Evolutionary conservation across 1,284 basidiomycete genomes (phyloP), one percentile per base, ranked within the genome.

Genomic region (Acaromyces ingoldii): DNA sequence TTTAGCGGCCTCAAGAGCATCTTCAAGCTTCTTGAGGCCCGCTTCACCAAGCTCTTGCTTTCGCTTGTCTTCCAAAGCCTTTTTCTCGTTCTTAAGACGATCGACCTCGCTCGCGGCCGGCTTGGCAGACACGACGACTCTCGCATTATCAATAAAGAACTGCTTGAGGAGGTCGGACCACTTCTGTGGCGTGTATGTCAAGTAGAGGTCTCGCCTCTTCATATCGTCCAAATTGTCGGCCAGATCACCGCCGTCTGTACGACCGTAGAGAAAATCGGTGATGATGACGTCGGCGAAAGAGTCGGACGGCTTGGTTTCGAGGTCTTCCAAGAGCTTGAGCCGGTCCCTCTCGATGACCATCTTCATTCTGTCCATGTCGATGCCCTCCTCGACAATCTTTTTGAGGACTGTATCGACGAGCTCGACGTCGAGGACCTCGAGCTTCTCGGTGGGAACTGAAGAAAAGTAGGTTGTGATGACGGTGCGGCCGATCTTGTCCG

Each of bases 331-430:
- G 1, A 77, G 60, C 80, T 91, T 89, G 56, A 89, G 83, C 76
- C 89, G 87, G 70, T 96, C 90, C 31, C 91, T 80, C 61, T 86
- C 83, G 51, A 99, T 85, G 19, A 96, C 81, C 82, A 89, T 87
- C 17, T 77, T 76, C 86, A 99, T 96, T 24, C 95, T 81, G 28
- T 85, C 81, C 87, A 97, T 92, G 77, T 98, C 90, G 51, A 98
- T 80, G 4, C 88, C 90, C 51, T 87, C 83, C 19, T 81, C 72
- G 19, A 82, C 83, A 47, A 97, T 87, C 40, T 83, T 82, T 61
- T 80, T 76, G 29, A 99, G 79, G 63, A 88, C 87, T 17, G 34
- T 31, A 1, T 78, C 79, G 64, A 82, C 83, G 41, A 98, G 79
- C 70, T 83, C 84, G 36, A 78, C 78, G 51, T 85, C 83, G 65